phyloP scores from a whole-genome alignment of 768 basidiomycete species.

The Chalciporus pseudorubinellus region DNA sequence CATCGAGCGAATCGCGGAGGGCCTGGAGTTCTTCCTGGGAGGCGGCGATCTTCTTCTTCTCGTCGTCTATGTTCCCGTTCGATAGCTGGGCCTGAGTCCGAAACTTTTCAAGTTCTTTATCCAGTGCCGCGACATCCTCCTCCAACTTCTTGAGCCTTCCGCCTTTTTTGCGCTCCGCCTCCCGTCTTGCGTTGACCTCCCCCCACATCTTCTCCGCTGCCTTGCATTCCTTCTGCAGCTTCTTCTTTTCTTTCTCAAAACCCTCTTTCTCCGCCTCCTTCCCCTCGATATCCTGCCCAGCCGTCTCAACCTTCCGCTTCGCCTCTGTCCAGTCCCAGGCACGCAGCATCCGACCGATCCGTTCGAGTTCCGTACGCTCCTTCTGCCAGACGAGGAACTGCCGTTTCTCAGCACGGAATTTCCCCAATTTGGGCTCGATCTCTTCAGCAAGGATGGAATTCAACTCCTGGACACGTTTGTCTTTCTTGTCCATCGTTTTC shows the following conservation, averaged over 20 bases:
- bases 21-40: conserved; percentile 58
- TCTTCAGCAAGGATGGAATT: conserved; percentile 78
- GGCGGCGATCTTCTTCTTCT: conserved; percentile 55
- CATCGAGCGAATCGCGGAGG: conserved; percentile 55
- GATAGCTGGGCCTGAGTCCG: conserved; percentile 86
- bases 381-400: conserved; percentile 91
- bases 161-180: conserved; percentile 88
- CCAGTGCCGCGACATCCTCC: conserved; percentile 73
- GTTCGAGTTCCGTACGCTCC: conserved; percentile 81
- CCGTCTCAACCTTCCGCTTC: conserved; percentile 48
- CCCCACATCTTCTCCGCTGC: conserved; percentile 65
- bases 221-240: conserved; percentile 50
- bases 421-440: conserved; percentile 92
- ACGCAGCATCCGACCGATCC: conserved; percentile 72
- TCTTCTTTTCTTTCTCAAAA: conserved; percentile 47
- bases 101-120: conserved; percentile 77
- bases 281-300: conserved; percentile 52
- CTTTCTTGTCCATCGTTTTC: conserved; percentile 96
- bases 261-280: conserved; percentile 49
- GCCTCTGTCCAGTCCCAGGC: conserved; percentile 87
- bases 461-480: conserved; percentile 92
- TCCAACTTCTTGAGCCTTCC: conserved; percentile 88
- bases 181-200: conserved; percentile 70
- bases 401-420: conserved; percentile 84
- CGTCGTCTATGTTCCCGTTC: conserved; percentile 71